These are phyloP conservation scores for Thielaviopsis punctulata DNA, from an alignment of 2,329 filamentous ascomycete genomes.

Conservation along the genomic window DNA sequence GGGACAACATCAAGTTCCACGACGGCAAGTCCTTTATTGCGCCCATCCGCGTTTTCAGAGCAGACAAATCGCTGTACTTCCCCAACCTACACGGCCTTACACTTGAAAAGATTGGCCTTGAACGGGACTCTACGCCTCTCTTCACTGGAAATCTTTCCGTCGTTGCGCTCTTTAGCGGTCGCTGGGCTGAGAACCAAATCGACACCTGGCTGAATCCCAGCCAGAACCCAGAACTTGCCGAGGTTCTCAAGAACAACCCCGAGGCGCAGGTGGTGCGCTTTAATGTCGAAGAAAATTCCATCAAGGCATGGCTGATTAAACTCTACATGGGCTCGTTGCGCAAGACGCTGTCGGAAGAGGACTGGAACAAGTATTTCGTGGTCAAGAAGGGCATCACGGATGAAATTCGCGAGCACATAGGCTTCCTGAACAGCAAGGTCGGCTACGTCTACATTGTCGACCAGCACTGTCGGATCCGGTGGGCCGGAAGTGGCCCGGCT, in stretches of 20 bases:
- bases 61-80: slow-evolving; percentile 73
- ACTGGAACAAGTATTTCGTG: slow-evolving; percentile 45
- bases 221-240: slow-evolving; percentile 52
- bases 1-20: slow-evolving; percentile 65
- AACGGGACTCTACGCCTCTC: slow-evolving; percentile 55
- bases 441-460: slow-evolving; percentile 90
- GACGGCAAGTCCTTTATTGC: slow-evolving; percentile 86
- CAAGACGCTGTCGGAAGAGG: slow-evolving; percentile 28
- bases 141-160: slow-evolving; percentile 60
- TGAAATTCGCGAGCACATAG: slow-evolving; percentile 44
- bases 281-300: slow-evolving; percentile 68
- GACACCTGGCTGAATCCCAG: slow-evolving; percentile 49
- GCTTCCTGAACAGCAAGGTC: slow-evolving; percentile 73
- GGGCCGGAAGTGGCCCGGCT: slow-evolving; percentile 69
- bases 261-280: slow-evolving; percentile 66
- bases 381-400: slow-evolving; percentile 41
- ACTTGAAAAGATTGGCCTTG: slow-evolving; percentile 37
- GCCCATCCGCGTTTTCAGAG: slow-evolving; percentile 68
- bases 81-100: slow-evolving; percentile 79
- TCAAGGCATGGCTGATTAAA: slow-evolving; percentile 44
- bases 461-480: slow-evolving; percentile 71
- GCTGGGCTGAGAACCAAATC: slow-evolving; percentile 74
- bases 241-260: slow-evolving; percentile 35
- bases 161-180: slow-evolving; percentile 63
- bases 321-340: slow-evolving; percentile 39